phyloP scores from a whole-genome alignment of 2,329 filamentous ascomycete species.

The Cucurbitaria berberidis region DNA sequence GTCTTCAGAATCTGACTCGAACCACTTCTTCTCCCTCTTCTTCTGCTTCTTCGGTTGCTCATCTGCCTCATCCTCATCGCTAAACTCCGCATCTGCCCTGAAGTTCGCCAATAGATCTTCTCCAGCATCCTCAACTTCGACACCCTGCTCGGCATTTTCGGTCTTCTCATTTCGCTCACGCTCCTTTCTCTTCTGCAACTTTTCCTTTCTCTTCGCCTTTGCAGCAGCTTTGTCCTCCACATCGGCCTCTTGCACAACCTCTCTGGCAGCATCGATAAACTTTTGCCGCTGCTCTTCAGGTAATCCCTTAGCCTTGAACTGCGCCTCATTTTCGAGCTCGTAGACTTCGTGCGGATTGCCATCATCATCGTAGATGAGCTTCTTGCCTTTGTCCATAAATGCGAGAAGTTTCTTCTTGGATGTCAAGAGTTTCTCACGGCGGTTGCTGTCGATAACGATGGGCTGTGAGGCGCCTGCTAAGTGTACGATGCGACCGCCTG shows the following conservation, averaged over 20 bases:
- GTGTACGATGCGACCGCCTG: slow-evolving; percentile 65
- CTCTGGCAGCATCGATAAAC: slow-evolving; percentile 79
- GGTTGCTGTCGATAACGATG: slow-evolving; percentile 89
- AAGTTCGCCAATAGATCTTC: slow-evolving; percentile 54
- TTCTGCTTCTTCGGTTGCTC: slow-evolving; percentile 54
- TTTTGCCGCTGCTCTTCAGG: slow-evolving; percentile 76
- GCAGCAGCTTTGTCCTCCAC: slow-evolving; percentile 80
- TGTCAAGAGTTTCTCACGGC: slow-evolving; percentile 90
- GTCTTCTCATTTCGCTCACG: slow-evolving; percentile 61
- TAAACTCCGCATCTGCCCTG: slow-evolving; percentile 49
- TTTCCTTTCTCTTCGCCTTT: slow-evolving; percentile 78
- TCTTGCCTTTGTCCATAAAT: slow-evolving; percentile 83
- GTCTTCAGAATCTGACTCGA: slow-evolving; percentile 69
- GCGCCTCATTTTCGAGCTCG: slow-evolving; percentile 83
- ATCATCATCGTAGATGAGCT: slow-evolving; percentile 91
- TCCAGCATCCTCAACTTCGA: slow-evolving; percentile 38
- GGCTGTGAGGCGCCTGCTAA: slow-evolving; percentile 71
- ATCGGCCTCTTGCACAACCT: slow-evolving; percentile 76
- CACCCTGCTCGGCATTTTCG: slow-evolving; percentile 32
- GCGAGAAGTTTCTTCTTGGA: slow-evolving; percentile 95
- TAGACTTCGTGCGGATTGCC: slow-evolving; percentile 85
- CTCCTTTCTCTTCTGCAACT: slow-evolving; percentile 74
- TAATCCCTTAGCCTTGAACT: slow-evolving; percentile 76
- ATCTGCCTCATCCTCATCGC: slow-evolving; percentile 51
- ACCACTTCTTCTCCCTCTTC: slow-evolving; percentile 80